phyloP scores from a whole-genome alignment of 352 stramenopile species.

The Phytophthora palmivora region DNA sequence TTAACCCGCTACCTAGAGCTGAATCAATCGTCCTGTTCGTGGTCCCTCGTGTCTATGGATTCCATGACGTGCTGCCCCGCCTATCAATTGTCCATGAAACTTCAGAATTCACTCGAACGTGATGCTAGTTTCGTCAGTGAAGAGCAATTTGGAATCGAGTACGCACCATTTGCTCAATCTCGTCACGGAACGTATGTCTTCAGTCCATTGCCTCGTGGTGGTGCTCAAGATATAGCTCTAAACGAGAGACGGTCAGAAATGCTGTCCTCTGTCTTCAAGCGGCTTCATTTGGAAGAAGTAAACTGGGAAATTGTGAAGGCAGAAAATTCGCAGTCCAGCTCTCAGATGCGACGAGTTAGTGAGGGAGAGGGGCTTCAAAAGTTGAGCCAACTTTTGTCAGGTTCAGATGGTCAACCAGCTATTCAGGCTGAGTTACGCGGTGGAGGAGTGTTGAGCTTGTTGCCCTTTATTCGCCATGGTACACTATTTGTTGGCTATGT shows the following conservation, averaged over 20 bases:
- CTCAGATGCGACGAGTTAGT: conserved; percentile 50
- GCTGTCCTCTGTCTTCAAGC: conserved; percentile 31
- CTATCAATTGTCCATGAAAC: conserved; percentile 47
- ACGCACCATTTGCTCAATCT: conserved; percentile 31
- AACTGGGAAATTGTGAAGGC: conserved; percentile 57
- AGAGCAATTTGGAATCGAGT: conserved; percentile 49
- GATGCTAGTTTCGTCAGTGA: conserved; percentile 43
- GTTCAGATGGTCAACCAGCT: conserved; percentile 50
- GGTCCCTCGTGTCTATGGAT: conserved; percentile 68
- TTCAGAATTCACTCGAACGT: conserved; percentile 48
- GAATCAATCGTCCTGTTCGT: conserved; percentile 46
- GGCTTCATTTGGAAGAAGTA: conserved; percentile 52
- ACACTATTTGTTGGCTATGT: conserved; percentile 66
- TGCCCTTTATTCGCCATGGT: conserved; percentile 80
- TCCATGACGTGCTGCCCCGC: conserved; percentile 57
- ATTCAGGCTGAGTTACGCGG: conserved; percentile 76
- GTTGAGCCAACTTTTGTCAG: conserved; percentile 54
- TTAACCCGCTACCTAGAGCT: conserved; percentile 44
- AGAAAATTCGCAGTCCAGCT: conserved; percentile 46
- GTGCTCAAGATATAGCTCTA: conserved; percentile 15
- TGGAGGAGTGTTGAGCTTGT: conserved; percentile 68
- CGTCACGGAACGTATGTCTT: conserved; percentile 40
- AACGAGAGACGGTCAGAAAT: conserved; percentile 18
- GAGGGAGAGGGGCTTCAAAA: conserved; percentile 60
- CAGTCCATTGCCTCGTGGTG: conserved; percentile 35